A percentile compares a stretch with the other conserved stretches of the same genome.
These are phyloP conservation scores for Penicillium sp. DNA, from an alignment of 2,329 filamentous ascomycete genomes.

Conservation along the genomic window DNA sequence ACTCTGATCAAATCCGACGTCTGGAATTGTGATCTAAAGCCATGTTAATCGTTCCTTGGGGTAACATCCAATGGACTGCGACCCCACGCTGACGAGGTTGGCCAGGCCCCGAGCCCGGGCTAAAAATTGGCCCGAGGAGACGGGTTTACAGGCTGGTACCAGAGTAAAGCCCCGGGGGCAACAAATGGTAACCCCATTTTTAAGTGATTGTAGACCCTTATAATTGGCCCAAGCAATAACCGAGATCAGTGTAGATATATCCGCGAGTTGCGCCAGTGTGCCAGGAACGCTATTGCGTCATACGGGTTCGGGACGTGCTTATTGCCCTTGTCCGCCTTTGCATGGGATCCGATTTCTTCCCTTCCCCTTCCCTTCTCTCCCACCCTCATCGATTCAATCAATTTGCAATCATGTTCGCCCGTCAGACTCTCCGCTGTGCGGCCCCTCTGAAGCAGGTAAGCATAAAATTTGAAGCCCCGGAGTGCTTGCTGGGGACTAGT, in stretches of 20 bases:
- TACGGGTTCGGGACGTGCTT: slow-evolving; percentile 21
- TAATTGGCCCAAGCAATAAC: slow-evolving; percentile 2
- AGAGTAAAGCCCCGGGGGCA: background rate
- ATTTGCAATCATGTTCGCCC: slow-evolving; percentile 61
- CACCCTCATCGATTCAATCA: slow-evolving; percentile 10
- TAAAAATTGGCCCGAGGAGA: background rate
- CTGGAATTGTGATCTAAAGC: too few relatives aligned
- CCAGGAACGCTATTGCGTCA: slow-evolving; percentile 31
- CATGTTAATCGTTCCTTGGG: too few relatives aligned
- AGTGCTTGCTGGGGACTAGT: background rate
- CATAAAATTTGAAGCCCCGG: background rate
- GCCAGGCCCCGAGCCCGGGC: background rate
- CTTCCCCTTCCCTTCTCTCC: background rate
- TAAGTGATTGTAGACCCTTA: background rate
- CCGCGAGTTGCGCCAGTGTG: background rate
- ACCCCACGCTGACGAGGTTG: too few relatives aligned
- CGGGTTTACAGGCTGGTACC: background rate
- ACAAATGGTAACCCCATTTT: background rate
- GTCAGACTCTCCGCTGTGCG: slow-evolving; percentile 62
- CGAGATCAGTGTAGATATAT: slow-evolving; percentile 5
- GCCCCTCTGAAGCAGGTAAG: slow-evolving; percentile 66
- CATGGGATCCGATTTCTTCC: slow-evolving; percentile 19
- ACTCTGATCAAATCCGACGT: too few relatives aligned
- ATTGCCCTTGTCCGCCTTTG: slow-evolving; percentile 20
- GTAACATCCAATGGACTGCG: too few relatives aligned